phyloP scores from a whole-genome alignment of 2,329 filamentous ascomycete genomes.

The Balansia obtecta region DNA sequence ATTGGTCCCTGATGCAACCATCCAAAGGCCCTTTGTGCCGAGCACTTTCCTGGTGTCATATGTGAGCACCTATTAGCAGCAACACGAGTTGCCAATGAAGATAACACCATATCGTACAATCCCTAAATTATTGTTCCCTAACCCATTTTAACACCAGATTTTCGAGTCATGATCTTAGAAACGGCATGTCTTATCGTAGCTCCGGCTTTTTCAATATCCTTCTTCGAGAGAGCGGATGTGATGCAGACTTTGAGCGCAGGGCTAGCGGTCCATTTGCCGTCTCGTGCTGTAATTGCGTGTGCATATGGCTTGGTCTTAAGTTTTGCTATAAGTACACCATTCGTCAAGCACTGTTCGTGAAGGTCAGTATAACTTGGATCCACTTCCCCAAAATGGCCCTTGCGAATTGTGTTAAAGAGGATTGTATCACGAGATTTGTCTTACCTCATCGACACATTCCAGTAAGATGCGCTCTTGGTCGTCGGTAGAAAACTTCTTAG shows the following conservation, averaged over 20 bases:
- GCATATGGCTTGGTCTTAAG: slow-evolving; percentile 66
- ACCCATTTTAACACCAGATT: slow-evolving; percentile 30
- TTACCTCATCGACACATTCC: slow-evolving; percentile 92
- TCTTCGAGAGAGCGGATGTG: slow-evolving; percentile 76
- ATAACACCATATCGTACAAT: neutral
- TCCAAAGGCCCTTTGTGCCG: too few species aligned
- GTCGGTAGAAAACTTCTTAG: slow-evolving; percentile 52
- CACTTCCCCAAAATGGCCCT: neutral
- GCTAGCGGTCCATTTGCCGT: slow-evolving; percentile 55
- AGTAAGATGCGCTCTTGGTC: slow-evolving; percentile 80
- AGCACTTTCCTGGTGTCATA: neutral
- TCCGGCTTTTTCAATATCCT: slow-evolving; percentile 92
- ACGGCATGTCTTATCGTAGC: slow-evolving; percentile 81
- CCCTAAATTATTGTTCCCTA: neutral
- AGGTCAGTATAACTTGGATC: neutral
- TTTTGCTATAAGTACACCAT: slow-evolving; percentile 80
- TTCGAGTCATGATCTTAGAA: slow-evolving; percentile 73
- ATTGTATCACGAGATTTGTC: slow-evolving; percentile 12
- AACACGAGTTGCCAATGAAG: neutral
- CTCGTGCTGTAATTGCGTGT: slow-evolving; percentile 50
- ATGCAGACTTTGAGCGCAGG: slow-evolving; percentile 87
- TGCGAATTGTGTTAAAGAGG: neutral
- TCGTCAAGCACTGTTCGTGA: slow-evolving; percentile 55
- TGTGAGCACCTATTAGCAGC: neutral
- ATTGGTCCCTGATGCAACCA: too few species aligned